Base-by-base conservation (phyloP, 352 stramenopile genomes). In the Thalassiosira mediterranea region DNA sequence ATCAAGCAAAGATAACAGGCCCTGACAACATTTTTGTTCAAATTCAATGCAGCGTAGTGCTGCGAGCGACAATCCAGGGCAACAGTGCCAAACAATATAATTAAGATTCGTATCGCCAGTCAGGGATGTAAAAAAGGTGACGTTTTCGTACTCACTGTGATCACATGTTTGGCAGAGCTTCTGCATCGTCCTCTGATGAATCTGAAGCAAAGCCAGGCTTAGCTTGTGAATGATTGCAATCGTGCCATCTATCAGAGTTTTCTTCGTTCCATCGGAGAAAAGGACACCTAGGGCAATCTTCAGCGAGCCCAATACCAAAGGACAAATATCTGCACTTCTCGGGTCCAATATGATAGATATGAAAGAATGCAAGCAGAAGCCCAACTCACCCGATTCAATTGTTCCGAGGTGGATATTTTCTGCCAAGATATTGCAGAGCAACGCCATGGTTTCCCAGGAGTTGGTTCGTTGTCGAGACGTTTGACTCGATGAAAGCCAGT, bases 351-450 rank as follows among this genome's bases (percentile, higher is more conserved):
- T 59, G 32, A 79, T 64, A 25, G 66, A 57, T 37, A 84, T 83
- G 40, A 89, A 73, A 13, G 76, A 76, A 23, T 84, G 70, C 19
- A 91, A 51, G 47, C 74, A 83, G 68, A 91, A 89, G 21, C 60
- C 49, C 25, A 91, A 17, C 25, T 88, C 75, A 28, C 53, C 49
- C 54, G 72, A 59, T 54, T 81, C 52, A 25, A 80, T 61, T 29
- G 48, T 69, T 8, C 48, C 51, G 19, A 74, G 19, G 53, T 58
- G 25, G 15, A 85, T 65, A 31, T 76, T 68, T 64, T 73, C 70
- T 31, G 68, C 21, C 19, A 91, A 74, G 66, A 89, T 69, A 31
- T 76, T 44, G 28, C 60, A 83, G 5, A 89, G 54, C 11, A 91
- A 49, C 7, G 48, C 49, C 31, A 89, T 64, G 40, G 69, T 64